These are phyloP conservation scores for Rhodotorula sp. DNA, from an alignment of 1,284 basidiomycete species.

Conservation along the genomic window DNA sequence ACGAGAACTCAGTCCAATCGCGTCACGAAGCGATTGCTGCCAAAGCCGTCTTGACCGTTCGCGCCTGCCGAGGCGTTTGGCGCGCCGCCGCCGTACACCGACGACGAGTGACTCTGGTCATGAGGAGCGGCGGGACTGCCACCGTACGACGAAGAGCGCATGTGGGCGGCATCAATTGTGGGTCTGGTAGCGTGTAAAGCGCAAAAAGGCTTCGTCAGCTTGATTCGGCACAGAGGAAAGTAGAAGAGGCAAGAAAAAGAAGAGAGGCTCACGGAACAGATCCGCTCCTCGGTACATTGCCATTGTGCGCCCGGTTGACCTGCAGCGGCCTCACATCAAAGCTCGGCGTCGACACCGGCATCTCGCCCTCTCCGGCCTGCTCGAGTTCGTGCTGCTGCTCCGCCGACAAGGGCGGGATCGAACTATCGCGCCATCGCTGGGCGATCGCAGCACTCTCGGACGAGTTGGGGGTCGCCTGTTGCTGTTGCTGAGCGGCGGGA, in stretches of 20 bases:
- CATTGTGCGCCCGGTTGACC: slow-evolving; percentile 18
- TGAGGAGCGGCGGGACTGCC: neutral
- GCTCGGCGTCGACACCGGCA: slow-evolving; percentile 3
- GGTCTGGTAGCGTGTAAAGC: neutral
- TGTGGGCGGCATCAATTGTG: neutral
- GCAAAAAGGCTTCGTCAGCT: neutral
- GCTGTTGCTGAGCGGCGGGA: neutral
- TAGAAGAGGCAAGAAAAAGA: too few relatives aligned
- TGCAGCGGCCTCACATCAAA: slow-evolving; percentile 29
- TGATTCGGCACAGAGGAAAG: neutral
- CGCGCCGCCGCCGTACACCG: neutral
- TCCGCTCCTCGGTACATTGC: slow-evolving; percentile 5
- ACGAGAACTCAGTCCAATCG: slow-evolving; percentile 22
- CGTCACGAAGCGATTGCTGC: slow-evolving; percentile 26
- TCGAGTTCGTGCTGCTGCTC: neutral
- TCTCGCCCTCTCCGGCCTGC: neutral
- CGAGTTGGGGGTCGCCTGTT: neutral
- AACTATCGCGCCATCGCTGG: slow-evolving; percentile 11
- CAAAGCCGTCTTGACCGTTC: slow-evolving; percentile 17
- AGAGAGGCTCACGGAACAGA: slow-evolving; percentile 17
- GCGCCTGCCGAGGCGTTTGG: neutral
- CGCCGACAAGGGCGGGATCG: neutral
- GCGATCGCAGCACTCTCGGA: slow-evolving; percentile 20
- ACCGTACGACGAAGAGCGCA: neutral
- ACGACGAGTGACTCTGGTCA: slow-evolving; percentile 2